Evolutionary conservation across 805 yeast genomes (phyloP).

Genomic region (Cyberlindnera amylophila): DNA sequence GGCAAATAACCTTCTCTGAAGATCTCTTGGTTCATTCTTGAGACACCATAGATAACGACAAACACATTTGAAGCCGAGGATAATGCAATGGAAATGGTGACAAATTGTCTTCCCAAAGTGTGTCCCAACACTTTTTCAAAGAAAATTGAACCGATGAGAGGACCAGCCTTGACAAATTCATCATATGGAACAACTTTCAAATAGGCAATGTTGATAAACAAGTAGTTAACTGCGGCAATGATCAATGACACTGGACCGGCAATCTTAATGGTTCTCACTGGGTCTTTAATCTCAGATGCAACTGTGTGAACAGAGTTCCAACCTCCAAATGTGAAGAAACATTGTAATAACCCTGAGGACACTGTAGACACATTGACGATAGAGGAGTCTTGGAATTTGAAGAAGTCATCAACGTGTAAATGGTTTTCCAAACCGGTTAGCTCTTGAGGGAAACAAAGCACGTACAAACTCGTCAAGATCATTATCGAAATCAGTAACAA

Average conservation of each 20-base stretch:
- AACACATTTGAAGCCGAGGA: conserved; percentile 61
- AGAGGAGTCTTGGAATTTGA: conserved; percentile 29
- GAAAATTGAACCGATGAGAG: conserved; percentile 54
- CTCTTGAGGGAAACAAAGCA: conserved; percentile 41
- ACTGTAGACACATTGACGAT: conserved; percentile 40
- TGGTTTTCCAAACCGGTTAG: conserved; percentile 41
- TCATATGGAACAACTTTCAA: conserved; percentile 49
- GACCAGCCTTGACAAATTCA: conserved; percentile 52
- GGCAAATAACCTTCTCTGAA: conserved; percentile 64
- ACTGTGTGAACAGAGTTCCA: conserved; percentile 63
- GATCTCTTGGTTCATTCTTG: conserved; percentile 62
- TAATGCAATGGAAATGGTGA: conserved; percentile 55
- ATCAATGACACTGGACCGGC: conserved; percentile 57
- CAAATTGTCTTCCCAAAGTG: conserved; percentile 47
- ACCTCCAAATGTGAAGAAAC: conserved; percentile 58
- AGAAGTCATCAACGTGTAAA: conserved; percentile 27
- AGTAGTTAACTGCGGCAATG: conserved; percentile 45
- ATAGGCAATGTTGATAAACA: conserved; percentile 53
- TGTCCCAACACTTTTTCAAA: conserved; percentile 55
- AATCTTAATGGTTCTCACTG: conserved; percentile 50
- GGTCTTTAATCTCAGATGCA: conserved; percentile 58
- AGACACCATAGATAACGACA: conserved; percentile 55
- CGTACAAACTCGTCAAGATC: conserved; percentile 56
- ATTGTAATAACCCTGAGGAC: conserved; percentile 53
- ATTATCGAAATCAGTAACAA: conserved; percentile 49